Evolutionary conservation across 2,329 filamentous ascomycete species (phyloP).

Genomic region (Achaetomium macrosporum): DNA sequence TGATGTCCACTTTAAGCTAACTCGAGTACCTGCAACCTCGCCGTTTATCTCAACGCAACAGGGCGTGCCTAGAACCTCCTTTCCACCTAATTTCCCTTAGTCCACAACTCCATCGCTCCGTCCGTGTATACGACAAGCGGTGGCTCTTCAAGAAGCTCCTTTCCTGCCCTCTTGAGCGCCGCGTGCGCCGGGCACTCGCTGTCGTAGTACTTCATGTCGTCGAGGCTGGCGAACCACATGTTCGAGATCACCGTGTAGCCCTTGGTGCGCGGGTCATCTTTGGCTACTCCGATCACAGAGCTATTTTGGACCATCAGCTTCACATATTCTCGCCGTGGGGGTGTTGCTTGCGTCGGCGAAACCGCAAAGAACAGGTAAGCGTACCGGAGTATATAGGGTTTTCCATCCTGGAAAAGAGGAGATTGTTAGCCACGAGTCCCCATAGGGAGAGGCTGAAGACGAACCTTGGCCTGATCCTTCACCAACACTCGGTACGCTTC

Average conservation of each 20-base stretch:
- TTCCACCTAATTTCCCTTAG: background rate
- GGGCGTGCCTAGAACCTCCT: no score
- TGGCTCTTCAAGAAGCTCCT: slow-evolving; percentile 31
- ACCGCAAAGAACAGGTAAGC: background rate
- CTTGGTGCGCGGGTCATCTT: slow-evolving; percentile 54
- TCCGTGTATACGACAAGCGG: slow-evolving; percentile 38
- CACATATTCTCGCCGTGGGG: background rate
- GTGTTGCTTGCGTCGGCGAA: background rate
- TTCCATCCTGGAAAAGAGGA: slow-evolving; percentile 52
- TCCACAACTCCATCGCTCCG: background rate
- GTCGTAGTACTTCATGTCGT: slow-evolving; percentile 68
- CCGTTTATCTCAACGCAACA: no score
- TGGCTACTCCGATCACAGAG: slow-evolving; percentile 45
- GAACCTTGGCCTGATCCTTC: slow-evolving; percentile 39
- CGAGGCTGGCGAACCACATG: slow-evolving; percentile 56
- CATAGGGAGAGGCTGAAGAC: slow-evolving; percentile 10
- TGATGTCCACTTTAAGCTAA: no score
- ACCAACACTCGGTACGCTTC: slow-evolving; percentile 40
- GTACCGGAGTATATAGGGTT: slow-evolving; percentile 58
- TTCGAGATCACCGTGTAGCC: slow-evolving; percentile 61
- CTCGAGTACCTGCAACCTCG: no score
- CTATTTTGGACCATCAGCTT: slow-evolving; percentile 6
- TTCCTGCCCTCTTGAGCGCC: slow-evolving; percentile 34
- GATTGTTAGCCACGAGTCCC: background rate
- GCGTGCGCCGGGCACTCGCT: slow-evolving; percentile 41